Conservation (phyloP, 352 stramenopile genomes). For the Pythium chondricola region DNA sequence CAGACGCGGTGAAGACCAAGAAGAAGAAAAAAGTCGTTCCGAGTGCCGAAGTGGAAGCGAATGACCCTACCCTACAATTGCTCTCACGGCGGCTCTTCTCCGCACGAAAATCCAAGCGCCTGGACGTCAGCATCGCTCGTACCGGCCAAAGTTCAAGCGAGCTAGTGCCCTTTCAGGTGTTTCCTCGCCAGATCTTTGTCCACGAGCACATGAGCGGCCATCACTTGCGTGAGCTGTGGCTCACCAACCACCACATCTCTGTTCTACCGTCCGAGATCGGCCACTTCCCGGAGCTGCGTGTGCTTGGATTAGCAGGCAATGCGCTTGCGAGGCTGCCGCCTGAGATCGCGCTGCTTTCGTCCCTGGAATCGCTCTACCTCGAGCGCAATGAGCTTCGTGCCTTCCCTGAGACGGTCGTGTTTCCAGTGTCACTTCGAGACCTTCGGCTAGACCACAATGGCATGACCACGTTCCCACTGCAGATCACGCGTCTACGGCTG, state of each 20-base stretch:
- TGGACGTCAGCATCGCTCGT: constrained; percentile 34
- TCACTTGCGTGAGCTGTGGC: constrained; percentile 48
- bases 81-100: constrained; percentile 27
- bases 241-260: constrained; percentile 53
- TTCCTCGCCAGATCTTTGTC: constrained; percentile 32
- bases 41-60: neutral
- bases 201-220: constrained; percentile 24
- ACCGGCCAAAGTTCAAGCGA: neutral
- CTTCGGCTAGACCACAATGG: constrained; percentile 51
- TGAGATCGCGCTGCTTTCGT: constrained; percentile 24
- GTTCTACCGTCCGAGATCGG: constrained; percentile 40
- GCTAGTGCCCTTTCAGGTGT: constrained; percentile 22
- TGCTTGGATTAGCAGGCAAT: constrained; percentile 61
- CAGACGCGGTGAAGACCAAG: neutral
- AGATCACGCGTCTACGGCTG: constrained; percentile 44
- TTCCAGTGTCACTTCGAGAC: constrained; percentile 37
- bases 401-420: constrained; percentile 27
- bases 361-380: constrained; percentile 54
- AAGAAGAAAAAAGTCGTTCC: neutral
- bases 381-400: constrained; percentile 50
- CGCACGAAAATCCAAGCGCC: constrained; percentile 17
- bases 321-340: constrained; percentile 35
- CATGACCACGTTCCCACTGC: constrained; percentile 35
- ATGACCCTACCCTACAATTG: constrained; percentile 2
- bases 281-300: constrained; percentile 32